A percentile compares a stretch with the other conserved stretches of the same genome.
Evolutionary conservation across 352 stramenopile species (phyloP).

Genomic region (Phytophthora fragariaefolia): DNA sequence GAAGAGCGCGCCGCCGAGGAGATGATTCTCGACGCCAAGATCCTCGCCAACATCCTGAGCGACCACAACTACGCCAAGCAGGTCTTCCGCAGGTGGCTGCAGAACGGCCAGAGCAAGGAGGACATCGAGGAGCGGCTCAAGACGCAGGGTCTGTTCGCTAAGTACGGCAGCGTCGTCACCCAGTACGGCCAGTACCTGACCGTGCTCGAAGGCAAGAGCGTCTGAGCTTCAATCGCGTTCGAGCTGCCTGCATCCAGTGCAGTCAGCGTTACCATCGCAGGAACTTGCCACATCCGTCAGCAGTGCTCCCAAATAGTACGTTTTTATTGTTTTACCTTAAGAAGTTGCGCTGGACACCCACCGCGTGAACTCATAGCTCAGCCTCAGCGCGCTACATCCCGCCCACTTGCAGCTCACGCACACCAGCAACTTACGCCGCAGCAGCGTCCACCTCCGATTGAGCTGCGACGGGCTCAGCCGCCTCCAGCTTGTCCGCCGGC

Average conservation of each 20-base stretch:
- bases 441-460: slow-evolving; percentile 11
- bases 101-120: slow-evolving; percentile 26
- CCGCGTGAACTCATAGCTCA: neutral
- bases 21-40: slow-evolving; percentile 8
- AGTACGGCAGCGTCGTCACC: slow-evolving; percentile 21
- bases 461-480: slow-evolving; percentile 4
- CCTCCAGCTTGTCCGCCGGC: slow-evolving; percentile 9
- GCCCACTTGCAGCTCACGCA: neutral
- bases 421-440: slow-evolving; percentile 19
- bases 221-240: neutral
- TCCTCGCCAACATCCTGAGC: slow-evolving; percentile 20
- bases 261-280: too few species aligned
- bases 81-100: slow-evolving; percentile 25
- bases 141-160: neutral
- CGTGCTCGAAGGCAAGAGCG: slow-evolving; percentile 8
- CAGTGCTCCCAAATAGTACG: slow-evolving; percentile 19
- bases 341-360: neutral
- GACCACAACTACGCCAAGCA: slow-evolving; percentile 25
- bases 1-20: slow-evolving; percentile 4
- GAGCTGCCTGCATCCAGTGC: neutral
- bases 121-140: slow-evolving; percentile 26
- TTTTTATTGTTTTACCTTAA: slow-evolving; percentile 1
- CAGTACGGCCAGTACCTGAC: slow-evolving; percentile 27
- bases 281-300: too few species aligned
- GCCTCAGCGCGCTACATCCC: neutral